These are phyloP conservation scores for Aspergillus pseudotamarii DNA, from an alignment of 2,329 filamentous ascomycete genomes.

Conservation along the genomic window DNA sequence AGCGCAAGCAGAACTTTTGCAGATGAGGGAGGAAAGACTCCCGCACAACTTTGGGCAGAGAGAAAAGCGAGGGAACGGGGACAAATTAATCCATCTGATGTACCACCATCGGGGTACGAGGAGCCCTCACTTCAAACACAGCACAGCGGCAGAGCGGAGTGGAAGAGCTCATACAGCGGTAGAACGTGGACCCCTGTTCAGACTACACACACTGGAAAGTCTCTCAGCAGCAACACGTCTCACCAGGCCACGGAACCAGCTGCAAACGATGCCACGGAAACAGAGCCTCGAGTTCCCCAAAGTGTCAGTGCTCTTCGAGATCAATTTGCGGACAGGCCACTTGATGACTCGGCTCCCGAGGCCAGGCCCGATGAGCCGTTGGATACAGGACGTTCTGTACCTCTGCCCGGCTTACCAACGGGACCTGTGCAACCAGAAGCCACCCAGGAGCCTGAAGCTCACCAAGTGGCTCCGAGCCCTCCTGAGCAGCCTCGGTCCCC, in stretches of 20 bases:
- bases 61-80: conserved; percentile 84
- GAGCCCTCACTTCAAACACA: conserved; percentile 66
- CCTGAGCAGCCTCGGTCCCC: conserved; percentile 50
- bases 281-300: conserved; percentile 56
- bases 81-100: conserved; percentile 50
- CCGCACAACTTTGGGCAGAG: conserved; percentile 95
- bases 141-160: conserved; percentile 71
- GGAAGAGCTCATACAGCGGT: conserved; percentile 89
- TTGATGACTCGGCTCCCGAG: conserved; percentile 50
- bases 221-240: conserved; percentile 53
- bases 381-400: conserved; percentile 67
- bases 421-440: conserved; percentile 54
- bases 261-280: conserved; percentile 51
- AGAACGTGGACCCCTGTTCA: conserved; percentile 89
- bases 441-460: conserved; percentile 47
- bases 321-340: conserved; percentile 73
- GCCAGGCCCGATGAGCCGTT: conserved; percentile 67
- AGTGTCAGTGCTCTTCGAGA: conserved; percentile 77
- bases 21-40: conserved; percentile 92
- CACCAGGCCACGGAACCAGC: conserved; percentile 67
- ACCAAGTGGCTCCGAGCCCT: conserved; percentile 40
- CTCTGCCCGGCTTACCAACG: conserved; percentile 74
- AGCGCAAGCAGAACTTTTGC: conserved; percentile 90
- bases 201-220: conserved; percentile 70
- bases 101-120: conserved; percentile 43